Conservation (phyloP, 805 yeast species). For the Schwanniomyces vanrijiae region DNA sequence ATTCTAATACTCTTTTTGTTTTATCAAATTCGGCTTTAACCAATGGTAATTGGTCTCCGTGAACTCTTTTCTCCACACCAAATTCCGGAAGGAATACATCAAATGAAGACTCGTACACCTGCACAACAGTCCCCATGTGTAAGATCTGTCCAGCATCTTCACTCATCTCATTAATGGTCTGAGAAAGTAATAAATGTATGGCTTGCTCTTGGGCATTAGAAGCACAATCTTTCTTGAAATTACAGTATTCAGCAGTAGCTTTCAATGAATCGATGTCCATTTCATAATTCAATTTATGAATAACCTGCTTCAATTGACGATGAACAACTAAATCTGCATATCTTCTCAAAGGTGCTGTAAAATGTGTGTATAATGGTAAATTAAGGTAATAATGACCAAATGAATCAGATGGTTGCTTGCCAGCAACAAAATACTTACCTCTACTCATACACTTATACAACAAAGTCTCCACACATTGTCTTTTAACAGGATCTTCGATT, state of each 20-base stretch:
- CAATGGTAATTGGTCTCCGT: slow-evolving; percentile 94
- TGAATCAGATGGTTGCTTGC: slow-evolving; percentile 76
- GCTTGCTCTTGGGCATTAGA: slow-evolving; percentile 93
- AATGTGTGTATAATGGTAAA: slow-evolving; percentile 86
- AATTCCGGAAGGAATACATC: slow-evolving; percentile 90
- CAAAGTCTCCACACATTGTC: slow-evolving; percentile 76
- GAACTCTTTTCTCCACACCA: slow-evolving; percentile 94
- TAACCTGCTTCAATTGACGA: slow-evolving; percentile 75
- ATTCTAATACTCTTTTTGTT: slow-evolving; percentile 62
- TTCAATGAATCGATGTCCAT: slow-evolving; percentile 66
- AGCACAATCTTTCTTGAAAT: slow-evolving; percentile 94
- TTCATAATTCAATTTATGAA: slow-evolving; percentile 43
- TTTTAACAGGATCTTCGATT: slow-evolving; percentile 59
- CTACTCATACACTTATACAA: slow-evolving; percentile 79
- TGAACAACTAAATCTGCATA: slow-evolving; percentile 93
- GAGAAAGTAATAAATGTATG: slow-evolving; percentile 79
- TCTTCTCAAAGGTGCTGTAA: slow-evolving; percentile 88
- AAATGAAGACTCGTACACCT: slow-evolving; percentile 94
- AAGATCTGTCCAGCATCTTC: slow-evolving; percentile 76
- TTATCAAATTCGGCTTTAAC: slow-evolving; percentile 90
- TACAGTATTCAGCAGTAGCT: slow-evolving; percentile 87
- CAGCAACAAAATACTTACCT: slow-evolving; percentile 87
- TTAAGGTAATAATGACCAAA: slow-evolving; percentile 80
- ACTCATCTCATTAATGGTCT: slow-evolving; percentile 74
- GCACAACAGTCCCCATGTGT: slow-evolving; percentile 82